phyloP scores from a whole-genome alignment of 2,329 filamentous ascomycete genomes.

The Furcasterigmium furcatum region DNA sequence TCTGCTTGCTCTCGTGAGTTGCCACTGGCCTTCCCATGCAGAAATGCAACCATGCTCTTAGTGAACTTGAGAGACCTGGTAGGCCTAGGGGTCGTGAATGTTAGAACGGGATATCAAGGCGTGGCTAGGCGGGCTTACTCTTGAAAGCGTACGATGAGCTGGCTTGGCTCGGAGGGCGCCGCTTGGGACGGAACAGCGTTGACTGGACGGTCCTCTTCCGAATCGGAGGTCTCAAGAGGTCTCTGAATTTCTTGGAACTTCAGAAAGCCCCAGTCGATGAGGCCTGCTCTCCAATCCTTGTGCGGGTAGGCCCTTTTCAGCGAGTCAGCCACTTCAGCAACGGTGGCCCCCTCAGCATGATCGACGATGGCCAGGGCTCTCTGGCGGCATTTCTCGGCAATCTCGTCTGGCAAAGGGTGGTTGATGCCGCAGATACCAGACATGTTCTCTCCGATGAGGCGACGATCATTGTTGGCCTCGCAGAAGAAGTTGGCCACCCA shows the following conservation, averaged over 20 bases:
- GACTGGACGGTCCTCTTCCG: no score
- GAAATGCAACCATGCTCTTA: no score
- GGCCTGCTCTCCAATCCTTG: constrained; percentile 1
- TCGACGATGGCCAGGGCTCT: constrained; percentile 1
- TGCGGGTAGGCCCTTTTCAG: constrained; percentile 5
- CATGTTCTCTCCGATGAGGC: constrained; percentile 14
- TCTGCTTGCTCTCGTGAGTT: no score
- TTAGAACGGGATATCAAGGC: no score
- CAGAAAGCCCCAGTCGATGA: constrained; percentile 3
- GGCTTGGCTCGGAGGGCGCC: background rate
- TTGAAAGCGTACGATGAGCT: background rate
- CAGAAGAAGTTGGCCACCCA: background rate
- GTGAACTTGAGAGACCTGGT: no score
- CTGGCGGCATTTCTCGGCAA: background rate
- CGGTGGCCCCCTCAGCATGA: constrained; percentile 1
- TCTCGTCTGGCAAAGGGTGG: background rate
- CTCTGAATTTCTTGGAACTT: background rate
- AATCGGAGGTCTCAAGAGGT: no score
- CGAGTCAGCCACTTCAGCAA: constrained; percentile 6
- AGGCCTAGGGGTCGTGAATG: no score
- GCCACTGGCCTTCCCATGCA: no score
- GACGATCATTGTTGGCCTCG: constrained; percentile 1
- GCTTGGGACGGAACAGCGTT: background rate
- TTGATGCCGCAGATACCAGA: constrained; percentile 3
- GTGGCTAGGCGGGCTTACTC: no score